These are phyloP conservation scores for Aegle marmelos DNA, from an alignment of 345 rosid species.

Conservation along the genomic window DNA sequence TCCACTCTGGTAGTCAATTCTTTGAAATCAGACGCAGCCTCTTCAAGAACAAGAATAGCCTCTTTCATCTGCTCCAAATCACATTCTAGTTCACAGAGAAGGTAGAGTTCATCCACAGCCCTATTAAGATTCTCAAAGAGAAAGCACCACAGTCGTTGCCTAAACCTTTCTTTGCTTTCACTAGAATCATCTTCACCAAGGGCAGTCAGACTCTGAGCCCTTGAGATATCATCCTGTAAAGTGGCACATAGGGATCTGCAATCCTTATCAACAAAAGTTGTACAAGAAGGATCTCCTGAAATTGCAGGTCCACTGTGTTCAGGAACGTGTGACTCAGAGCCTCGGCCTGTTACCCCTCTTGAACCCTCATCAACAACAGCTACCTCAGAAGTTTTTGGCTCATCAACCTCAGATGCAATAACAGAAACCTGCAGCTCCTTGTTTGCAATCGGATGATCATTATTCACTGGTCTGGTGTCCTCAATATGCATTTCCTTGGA, in stretches of 20 bases:
- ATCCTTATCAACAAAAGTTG: conserved; percentile 18
- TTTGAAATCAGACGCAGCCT: conserved; percentile 68
- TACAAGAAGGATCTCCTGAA: conserved; percentile 16
- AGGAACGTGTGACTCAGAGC: conserved; percentile 18
- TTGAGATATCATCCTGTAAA: conserved; percentile 15
- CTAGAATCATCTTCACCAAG: conserved; percentile 41
- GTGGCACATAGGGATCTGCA: conserved; percentile 20
- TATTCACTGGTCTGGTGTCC: conserved; percentile 14
- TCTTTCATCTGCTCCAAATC: conserved; percentile 76
- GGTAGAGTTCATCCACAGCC: conserved; percentile 80
- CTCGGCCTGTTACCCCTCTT: conserved; percentile 16
- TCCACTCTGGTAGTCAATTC: conserved; percentile 55
- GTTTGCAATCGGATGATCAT: conserved; percentile 2
- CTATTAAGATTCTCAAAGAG: conserved; percentile 79
- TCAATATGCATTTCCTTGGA: conserved; percentile 22
- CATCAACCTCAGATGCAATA: conserved; percentile 17
- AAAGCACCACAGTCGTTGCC: conserved; percentile 80
- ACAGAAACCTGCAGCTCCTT: conserved; percentile 21
- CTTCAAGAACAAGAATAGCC: conserved; percentile 76
- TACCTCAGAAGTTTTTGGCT: conserved; percentile 23
- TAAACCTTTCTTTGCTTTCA: conserved; percentile 79
- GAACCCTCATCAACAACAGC: conserved; percentile 16
- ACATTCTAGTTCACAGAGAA: conserved; percentile 74
- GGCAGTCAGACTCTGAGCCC: conserved; percentile 28
- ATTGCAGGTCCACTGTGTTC: conserved; percentile 28